phyloP scores from a whole-genome alignment of 176 grass and related monocot species.

The maize (Zea mays) region Zm-B73-REFERENCE-NAM-5.0 NC_050097.1:211063501-211064000 shows the following conservation, averaged over 20 bases:
- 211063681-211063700: not conserved
- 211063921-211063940: constrained; percentile 77
- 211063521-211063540: too few species aligned
- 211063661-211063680: not conserved
- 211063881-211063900: constrained; percentile 62
- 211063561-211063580: too few species aligned
- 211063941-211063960: constrained; percentile 75
- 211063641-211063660: too few species aligned
- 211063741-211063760: not conserved
- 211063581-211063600: too few species aligned
- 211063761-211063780: not conserved
- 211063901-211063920: constrained; percentile 62
- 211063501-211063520: too few species aligned
- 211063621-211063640: too few species aligned
- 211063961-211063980: constrained; percentile 73
- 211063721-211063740: not conserved
- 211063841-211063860: constrained; percentile 45
- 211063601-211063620: too few species aligned
- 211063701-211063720: not conserved
- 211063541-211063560: too few species aligned
- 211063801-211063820: not conserved
- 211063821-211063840: constrained; percentile 46
- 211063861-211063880: constrained; percentile 53
- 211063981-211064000: constrained; percentile 85
- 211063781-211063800: constrained; percentile 20